Percentiles rank a stretch among this genome's conserved stretches.
Conservation (phyloP, 202 grass and related monocot species). For the Schoenoplectus tabernaemontani region DNA sequence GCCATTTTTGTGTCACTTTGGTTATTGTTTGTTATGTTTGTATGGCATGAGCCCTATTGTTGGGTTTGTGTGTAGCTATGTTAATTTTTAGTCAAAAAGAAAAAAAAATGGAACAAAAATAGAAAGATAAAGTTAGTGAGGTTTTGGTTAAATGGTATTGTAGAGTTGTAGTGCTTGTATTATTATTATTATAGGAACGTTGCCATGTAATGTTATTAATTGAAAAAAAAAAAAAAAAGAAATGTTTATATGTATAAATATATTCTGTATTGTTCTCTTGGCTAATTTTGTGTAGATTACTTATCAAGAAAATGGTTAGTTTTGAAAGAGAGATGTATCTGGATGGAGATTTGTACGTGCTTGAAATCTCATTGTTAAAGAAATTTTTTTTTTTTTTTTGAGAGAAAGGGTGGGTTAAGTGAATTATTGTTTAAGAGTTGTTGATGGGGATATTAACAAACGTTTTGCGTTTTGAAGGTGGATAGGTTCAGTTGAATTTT, state of each 20-base stretch:
- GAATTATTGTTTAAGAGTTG: not conserved
- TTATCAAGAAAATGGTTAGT: not conserved
- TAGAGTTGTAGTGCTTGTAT: conserved; percentile 16
- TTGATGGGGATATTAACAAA: not conserved
- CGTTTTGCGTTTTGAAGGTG: not conserved
- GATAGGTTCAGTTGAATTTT: not conserved
- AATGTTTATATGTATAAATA: conserved; percentile 5
- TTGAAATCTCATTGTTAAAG: not conserved
- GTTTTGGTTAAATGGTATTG: conserved; percentile 11
- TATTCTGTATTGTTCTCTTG: not conserved
- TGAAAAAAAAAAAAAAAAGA: not conserved
- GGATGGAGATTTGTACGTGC: not conserved
- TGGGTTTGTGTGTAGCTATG: conserved; percentile 7
- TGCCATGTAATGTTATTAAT: conserved; percentile 11
- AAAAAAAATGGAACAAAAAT: not conserved
- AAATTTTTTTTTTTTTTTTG: not conserved
- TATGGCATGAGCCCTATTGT: not conserved
- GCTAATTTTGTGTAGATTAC: not conserved
- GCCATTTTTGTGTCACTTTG: conserved; percentile 15
- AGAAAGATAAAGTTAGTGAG: not conserved
- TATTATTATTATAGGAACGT: conserved; percentile 8
- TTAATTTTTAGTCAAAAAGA: not conserved
- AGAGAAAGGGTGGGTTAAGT: not conserved
- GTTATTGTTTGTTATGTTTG: conserved; percentile 16
- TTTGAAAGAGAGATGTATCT: not conserved